These are phyloP conservation scores for Tricholoma terreum DNA, from an alignment of 768 basidiomycete genomes.

Conservation along the genomic window DNA sequence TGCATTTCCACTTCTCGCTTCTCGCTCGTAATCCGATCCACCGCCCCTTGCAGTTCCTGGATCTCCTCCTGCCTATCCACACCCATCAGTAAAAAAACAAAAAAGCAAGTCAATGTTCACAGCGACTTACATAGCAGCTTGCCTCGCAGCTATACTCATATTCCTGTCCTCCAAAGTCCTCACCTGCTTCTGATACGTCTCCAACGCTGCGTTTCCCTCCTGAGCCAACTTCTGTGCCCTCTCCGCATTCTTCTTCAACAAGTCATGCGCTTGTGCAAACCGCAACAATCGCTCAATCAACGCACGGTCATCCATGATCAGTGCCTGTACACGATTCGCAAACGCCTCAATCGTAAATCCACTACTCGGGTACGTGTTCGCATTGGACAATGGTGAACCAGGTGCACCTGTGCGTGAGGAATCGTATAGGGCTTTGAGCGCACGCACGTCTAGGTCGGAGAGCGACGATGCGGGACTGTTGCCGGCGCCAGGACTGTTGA, in stretches of 20 bases:
- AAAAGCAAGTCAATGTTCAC: neutral
- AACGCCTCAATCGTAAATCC: conserved; percentile 77
- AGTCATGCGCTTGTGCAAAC: conserved; percentile 85
- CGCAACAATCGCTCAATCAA: conserved; percentile 82
- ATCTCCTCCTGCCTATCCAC: conserved; percentile 62
- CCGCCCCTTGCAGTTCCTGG: conserved; percentile 51
- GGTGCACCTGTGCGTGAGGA: conserved; percentile 19
- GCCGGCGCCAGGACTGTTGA: conserved; percentile 27
- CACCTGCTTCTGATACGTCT: conserved; percentile 91
- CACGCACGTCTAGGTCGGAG: conserved; percentile 82
- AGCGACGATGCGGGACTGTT: conserved; percentile 46
- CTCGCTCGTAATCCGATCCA: conserved; percentile 60
- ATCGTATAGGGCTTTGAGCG: conserved; percentile 80
- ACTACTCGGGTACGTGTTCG: conserved; percentile 13
- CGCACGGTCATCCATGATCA: conserved; percentile 79
- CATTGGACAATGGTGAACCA: conserved; percentile 15
- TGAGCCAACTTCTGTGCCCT: conserved; percentile 87
- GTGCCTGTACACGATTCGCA: conserved; percentile 69
- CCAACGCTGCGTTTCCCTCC: conserved; percentile 73
- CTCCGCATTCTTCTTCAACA: conserved; percentile 90
- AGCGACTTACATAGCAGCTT: conserved; percentile 53
- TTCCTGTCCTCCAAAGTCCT: conserved; percentile 76
- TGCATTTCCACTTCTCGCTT: conserved; percentile 68
- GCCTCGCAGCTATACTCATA: conserved; percentile 44
- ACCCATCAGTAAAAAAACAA: conserved; percentile 15